Conservation (phyloP, 2,329 filamentous ascomycete species). For the Paecilomyces dactylethromorphus region DNA sequence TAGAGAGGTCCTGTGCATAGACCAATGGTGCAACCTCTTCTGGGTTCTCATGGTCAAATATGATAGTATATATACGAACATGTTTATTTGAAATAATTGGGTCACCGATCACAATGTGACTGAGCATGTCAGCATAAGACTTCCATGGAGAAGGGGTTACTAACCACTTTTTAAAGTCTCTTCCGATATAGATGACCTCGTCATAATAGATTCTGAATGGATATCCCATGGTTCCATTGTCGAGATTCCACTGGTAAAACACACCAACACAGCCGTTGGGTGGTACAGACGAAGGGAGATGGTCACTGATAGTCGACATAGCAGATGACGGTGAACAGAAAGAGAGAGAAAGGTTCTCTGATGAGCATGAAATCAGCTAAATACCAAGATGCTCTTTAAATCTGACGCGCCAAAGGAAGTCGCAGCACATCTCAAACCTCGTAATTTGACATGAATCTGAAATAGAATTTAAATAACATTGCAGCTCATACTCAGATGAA, state of each 20-base stretch:
- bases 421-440: neutral
- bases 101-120: constrained; percentile 28
- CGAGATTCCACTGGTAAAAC: constrained; percentile 16
- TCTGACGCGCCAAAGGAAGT: neutral
- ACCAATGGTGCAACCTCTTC: constrained; percentile 33
- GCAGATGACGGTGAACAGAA: neutral
- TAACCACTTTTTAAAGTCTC: constrained; percentile 28
- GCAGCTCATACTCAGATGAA: neutral
- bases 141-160: neutral
- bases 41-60: constrained; percentile 33
- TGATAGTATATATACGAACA: constrained; percentile 36
- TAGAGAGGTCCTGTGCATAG: constrained; percentile 38
- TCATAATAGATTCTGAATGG: constrained; percentile 19
- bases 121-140: constrained; percentile 7
- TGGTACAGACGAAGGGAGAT: neutral
- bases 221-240: constrained; percentile 5
- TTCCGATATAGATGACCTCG: constrained; percentile 29
- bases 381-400: neutral
- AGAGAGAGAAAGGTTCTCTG: neutral
- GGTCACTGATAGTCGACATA: neutral
- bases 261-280: constrained; percentile 13
- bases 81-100: constrained; percentile 34
- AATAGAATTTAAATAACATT: neutral
- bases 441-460: neutral
- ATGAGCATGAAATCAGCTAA: neutral